These are phyloP conservation scores for Rhododendron williamsianum DNA, from an alignment of 148 eudicot species.

Conservation along the genomic window DNA sequence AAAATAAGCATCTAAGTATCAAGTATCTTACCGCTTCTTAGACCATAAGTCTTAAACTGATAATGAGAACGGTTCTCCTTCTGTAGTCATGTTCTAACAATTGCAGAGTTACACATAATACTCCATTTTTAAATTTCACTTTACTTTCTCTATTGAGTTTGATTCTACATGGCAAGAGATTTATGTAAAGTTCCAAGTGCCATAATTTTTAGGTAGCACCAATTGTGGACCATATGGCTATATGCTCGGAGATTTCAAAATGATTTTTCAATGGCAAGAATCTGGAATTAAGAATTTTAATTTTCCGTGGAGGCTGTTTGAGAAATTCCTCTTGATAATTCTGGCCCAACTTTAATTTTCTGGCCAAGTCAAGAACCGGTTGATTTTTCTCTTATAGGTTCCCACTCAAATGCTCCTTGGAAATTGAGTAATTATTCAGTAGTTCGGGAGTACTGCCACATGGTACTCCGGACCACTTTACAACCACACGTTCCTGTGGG, in stretches of 20 bases:
- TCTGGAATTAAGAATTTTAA: not conserved
- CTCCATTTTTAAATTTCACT: not conserved
- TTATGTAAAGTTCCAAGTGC: not conserved
- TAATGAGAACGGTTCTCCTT: not conserved
- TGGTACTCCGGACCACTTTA: too few relatives aligned
- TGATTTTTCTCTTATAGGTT: not conserved
- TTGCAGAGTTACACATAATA: not conserved
- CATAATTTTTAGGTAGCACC: not conserved
- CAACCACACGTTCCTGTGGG: too few relatives aligned
- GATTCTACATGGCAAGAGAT: conserved; percentile 4
- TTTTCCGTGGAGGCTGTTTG: not conserved
- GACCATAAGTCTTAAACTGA: not conserved
- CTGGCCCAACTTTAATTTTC: not conserved
- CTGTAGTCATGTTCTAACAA: not conserved
- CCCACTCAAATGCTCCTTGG: not conserved
- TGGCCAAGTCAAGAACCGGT: not conserved
- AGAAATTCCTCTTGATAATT: not conserved
- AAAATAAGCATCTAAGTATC: not conserved
- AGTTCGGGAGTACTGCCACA: too few relatives aligned
- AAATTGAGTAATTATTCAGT: too few relatives aligned
- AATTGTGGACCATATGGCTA: not conserved
- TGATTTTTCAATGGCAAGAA: not conserved
- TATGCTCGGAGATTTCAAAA: not conserved
- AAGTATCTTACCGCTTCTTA: not conserved
- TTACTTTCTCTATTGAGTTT: not conserved